Evolutionary conservation across 495 filamentous ascomycete genomes (phyloP).

Genomic region (Pyrenula aspistea): DNA sequence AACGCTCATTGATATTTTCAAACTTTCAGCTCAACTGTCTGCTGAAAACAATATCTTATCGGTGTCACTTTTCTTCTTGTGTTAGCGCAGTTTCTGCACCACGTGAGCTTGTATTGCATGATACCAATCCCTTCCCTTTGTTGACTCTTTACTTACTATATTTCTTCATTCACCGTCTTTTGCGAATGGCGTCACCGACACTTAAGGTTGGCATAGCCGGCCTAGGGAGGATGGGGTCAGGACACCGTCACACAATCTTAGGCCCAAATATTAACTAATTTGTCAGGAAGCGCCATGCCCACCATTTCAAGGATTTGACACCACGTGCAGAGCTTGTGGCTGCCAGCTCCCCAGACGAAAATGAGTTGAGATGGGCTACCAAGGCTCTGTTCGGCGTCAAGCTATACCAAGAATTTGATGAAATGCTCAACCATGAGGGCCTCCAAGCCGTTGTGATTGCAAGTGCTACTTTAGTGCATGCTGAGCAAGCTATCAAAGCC

Average conservation of each 20-base stretch:
- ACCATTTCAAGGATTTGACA: constrained; percentile 38
- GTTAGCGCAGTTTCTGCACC: too few species aligned
- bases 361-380: constrained; percentile 39
- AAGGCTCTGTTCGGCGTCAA: constrained; percentile 21
- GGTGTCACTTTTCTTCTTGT: too few species aligned
- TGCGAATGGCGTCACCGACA: constrained; percentile 26
- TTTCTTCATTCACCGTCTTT: too few species aligned
- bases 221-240: constrained; percentile 41
- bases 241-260: not conserved
- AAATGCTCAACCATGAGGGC: constrained; percentile 43
- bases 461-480: constrained; percentile 41
- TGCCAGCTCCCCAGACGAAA: constrained; percentile 33
- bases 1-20: too few species aligned
- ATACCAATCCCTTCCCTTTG: too few species aligned
- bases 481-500: constrained; percentile 43
- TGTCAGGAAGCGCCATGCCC: constrained; percentile 33
- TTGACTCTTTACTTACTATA: too few species aligned
- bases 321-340: constrained; percentile 42
- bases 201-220: constrained; percentile 39
- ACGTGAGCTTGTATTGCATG: too few species aligned
- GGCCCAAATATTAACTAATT: not conserved
- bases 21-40: too few species aligned
- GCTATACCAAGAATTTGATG: constrained; percentile 39
- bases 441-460: constrained; percentile 41
- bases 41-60: too few species aligned